Conservation (phyloP, 2,329 filamentous ascomycete species). For the Monilinia vaccinii-corymbosi region DNA sequence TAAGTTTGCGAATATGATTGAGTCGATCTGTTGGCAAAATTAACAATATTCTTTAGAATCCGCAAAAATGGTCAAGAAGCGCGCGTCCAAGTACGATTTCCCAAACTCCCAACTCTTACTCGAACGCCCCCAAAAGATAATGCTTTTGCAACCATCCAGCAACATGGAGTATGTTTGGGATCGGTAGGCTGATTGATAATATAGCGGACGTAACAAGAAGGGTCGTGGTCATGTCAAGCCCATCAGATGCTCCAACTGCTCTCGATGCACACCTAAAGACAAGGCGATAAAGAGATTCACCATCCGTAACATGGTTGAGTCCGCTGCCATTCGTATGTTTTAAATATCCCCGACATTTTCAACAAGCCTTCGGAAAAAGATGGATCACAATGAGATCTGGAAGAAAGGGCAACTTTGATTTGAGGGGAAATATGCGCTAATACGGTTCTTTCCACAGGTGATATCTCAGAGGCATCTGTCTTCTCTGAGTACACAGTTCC, state of each 20-base stretch:
- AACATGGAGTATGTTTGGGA: not conserved
- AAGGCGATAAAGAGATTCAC: conserved; percentile 99
- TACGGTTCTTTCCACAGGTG: conserved; percentile 53
- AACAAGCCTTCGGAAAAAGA: not conserved
- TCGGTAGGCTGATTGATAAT: conserved; percentile 11
- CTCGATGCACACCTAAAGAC: conserved; percentile 67
- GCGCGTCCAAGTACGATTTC: conserved; percentile 53
- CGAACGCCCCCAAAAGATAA: conserved; percentile 7
- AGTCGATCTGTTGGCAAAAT: not conserved
- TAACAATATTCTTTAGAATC: conserved; percentile 35
- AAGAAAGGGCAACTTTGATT: not conserved
- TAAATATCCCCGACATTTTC: not conserved
- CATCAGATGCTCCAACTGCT: conserved; percentile 88
- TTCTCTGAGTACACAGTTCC: conserved; percentile 98
- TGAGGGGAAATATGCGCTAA: conserved; percentile 9
- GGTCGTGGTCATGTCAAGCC: conserved; percentile 99
- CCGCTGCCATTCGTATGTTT: conserved; percentile 94
- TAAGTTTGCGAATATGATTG: conserved; percentile 7
- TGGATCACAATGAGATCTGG: not conserved
- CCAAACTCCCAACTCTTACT: not conserved
- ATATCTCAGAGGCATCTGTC: conserved; percentile 99
- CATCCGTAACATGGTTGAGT: conserved; percentile 99
- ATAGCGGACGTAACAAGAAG: conserved; percentile 98
- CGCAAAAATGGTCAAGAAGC: conserved; percentile 64
- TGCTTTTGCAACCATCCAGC: not conserved